These are phyloP conservation scores for barley (Hordeum vulgare) DNA, from an alignment of 176 grass and related monocot species.

Conservation along the genomic window MorexV3_pseudomolecules_assembly NC_058519.1:505443469-505443968, in stretches of 20 bases:
- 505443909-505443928: constrained; percentile 88
- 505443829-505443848: constrained; percentile 10
- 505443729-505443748: constrained; percentile 4
- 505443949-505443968: constrained; percentile 94
- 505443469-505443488: not conserved
- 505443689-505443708: not conserved
- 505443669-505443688: not conserved
- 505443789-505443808: constrained; percentile 99
- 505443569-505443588: constrained; percentile 98
- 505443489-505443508: not conserved
- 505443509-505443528: not conserved
- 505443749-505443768: constrained; percentile 53
- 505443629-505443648: constrained; percentile 9
- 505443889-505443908: constrained; percentile 67
- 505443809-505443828: constrained; percentile 77
- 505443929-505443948: constrained; percentile 81
- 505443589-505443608: constrained; percentile 97
- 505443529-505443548: constrained; percentile 25
- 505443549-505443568: constrained; percentile 94
- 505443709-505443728: constrained; percentile 8
- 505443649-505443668: constrained; percentile 7
- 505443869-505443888: constrained; percentile 12
- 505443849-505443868: not conserved
- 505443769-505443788: constrained; percentile 89
- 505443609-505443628: constrained; percentile 74